A percentile compares a stretch with the other conserved stretches of the same genome.
These are phyloP conservation scores for Lasiodiplodia hormozganensis DNA, from an alignment of 2,329 filamentous ascomycete species.

Conservation along the genomic window DNA sequence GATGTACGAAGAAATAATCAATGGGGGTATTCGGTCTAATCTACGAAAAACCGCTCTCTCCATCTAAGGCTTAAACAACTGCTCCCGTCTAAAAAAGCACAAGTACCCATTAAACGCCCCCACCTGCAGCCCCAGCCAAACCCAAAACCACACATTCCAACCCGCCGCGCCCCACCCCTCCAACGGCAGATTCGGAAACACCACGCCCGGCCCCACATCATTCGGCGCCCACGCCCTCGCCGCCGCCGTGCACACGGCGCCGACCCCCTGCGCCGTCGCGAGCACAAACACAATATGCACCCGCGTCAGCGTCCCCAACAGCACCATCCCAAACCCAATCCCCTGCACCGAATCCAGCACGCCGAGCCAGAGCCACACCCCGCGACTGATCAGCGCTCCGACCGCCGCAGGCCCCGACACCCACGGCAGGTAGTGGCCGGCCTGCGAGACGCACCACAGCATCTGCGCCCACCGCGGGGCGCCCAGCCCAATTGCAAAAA, in stretches of 20 bases:
- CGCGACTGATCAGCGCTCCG: neutral
- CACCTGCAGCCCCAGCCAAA: too few relatives aligned
- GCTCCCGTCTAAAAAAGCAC: too few relatives aligned
- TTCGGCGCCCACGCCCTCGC: neutral
- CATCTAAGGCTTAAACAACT: too few relatives aligned
- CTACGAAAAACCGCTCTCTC: too few relatives aligned
- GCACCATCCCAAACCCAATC: neutral
- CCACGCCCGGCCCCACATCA: neutral
- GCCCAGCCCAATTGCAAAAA: neutral
- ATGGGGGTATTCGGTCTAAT: too few relatives aligned
- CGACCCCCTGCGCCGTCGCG: neutral
- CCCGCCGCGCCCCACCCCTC: neutral
- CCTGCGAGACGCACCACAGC: neutral
- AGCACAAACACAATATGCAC: neutral
- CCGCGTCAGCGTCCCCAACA: neutral
- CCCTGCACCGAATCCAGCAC: neutral
- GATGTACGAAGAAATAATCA: too few relatives aligned
- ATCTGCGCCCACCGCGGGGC: neutral
- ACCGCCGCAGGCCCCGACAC: too few relatives aligned
- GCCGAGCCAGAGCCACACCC: neutral
- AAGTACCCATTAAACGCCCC: too few relatives aligned
- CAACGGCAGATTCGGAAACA: neutral
- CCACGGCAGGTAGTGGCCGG: neutral
- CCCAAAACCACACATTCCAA: neutral
- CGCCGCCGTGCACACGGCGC: neutral